Conservation (phyloP, 805 yeast species). For the Ogataea kodamae region DNA sequence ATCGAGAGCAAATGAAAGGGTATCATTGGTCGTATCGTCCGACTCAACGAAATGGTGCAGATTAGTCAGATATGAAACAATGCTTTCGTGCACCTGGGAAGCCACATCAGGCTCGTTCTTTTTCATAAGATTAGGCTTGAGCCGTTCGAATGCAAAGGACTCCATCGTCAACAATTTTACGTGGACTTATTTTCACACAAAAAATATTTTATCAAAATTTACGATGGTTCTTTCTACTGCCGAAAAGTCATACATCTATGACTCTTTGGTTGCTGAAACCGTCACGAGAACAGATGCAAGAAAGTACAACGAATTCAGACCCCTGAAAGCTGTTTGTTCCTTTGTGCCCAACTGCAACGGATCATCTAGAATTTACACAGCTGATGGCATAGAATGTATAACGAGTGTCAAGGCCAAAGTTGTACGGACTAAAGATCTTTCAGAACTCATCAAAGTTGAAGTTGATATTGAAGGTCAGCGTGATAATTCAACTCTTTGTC, state of each 20-base stretch:
- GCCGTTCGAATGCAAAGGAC: slow-evolving; percentile 13
- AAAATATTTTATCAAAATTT: slow-evolving; percentile 1
- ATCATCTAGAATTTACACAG: slow-evolving; percentile 77
- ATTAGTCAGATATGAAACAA: slow-evolving; percentile 19
- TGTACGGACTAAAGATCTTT: slow-evolving; percentile 39
- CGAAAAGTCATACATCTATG: slow-evolving; percentile 71
- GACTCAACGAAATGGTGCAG: slow-evolving; percentile 13
- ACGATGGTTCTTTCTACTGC: slow-evolving; percentile 72
- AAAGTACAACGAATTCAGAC: slow-evolving; percentile 68
- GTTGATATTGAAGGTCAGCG: slow-evolving; percentile 77
- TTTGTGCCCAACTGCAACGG: slow-evolving; percentile 89
- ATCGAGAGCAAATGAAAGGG: slow-evolving; percentile 18
- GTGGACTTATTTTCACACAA: slow-evolving; percentile 3
- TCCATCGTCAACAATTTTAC: slow-evolving; percentile 15
- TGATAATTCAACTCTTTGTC: slow-evolving; percentile 71
- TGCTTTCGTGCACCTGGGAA: slow-evolving; percentile 11
- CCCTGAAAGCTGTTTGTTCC: slow-evolving; percentile 76
- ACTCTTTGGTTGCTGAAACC: slow-evolving; percentile 65
- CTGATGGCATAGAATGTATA: slow-evolving; percentile 92
- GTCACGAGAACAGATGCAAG: slow-evolving; percentile 79
- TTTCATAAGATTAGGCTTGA: slow-evolving; percentile 17
- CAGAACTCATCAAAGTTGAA: slow-evolving; percentile 64
- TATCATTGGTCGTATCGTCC: slow-evolving; percentile 17
- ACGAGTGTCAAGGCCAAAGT: slow-evolving; percentile 89
- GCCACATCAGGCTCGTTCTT: slow-evolving; percentile 16